phyloP scores from a whole-genome alignment of 345 rosid species.

The Laguncularia racemosa region DNA sequence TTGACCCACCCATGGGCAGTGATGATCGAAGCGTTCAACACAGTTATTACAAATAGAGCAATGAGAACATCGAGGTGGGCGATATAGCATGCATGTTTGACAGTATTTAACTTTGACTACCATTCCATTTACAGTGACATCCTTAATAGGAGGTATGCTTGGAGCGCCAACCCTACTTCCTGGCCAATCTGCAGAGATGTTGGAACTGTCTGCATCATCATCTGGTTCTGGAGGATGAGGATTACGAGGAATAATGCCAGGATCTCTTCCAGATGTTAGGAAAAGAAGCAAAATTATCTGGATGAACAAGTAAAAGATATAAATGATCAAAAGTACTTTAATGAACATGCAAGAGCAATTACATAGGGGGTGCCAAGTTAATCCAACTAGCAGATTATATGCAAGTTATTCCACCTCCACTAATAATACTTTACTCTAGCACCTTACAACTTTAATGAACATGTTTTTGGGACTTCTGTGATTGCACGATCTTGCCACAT shows the following conservation, averaged over 20 bases:
- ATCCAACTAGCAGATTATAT: no score
- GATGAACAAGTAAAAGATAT: conserved; percentile 9
- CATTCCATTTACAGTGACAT: conserved; percentile 58
- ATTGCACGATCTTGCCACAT: no score
- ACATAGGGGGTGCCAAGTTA: no score
- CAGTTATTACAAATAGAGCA: conserved; percentile 94
- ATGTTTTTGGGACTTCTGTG: no score
- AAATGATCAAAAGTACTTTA: no score
- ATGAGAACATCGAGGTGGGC: conserved; percentile 93
- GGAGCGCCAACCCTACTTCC: conserved; percentile 31
- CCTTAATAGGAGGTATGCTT: conserved; percentile 59
- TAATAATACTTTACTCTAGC: no score
- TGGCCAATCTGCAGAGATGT: conserved; percentile 35
- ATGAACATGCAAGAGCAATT: no score
- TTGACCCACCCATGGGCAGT: conserved; percentile 99
- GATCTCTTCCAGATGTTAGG: conserved; percentile 89
- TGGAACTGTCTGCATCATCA: conserved; percentile 45
- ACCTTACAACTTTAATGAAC: no score
- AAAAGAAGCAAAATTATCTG: conserved; percentile 73
- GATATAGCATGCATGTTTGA: conserved; percentile 85
- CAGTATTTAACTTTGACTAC: conserved; percentile 75
- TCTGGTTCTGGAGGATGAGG: conserved; percentile 68
- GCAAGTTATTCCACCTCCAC: no score
- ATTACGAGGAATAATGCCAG: conserved; percentile 89
- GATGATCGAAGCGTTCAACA: conserved; percentile 92